Evolutionary conservation across 352 stramenopile genomes (phyloP), one percentile per base, ranked within the genome.

Genomic region (Globisporangium irregulare): DNA sequence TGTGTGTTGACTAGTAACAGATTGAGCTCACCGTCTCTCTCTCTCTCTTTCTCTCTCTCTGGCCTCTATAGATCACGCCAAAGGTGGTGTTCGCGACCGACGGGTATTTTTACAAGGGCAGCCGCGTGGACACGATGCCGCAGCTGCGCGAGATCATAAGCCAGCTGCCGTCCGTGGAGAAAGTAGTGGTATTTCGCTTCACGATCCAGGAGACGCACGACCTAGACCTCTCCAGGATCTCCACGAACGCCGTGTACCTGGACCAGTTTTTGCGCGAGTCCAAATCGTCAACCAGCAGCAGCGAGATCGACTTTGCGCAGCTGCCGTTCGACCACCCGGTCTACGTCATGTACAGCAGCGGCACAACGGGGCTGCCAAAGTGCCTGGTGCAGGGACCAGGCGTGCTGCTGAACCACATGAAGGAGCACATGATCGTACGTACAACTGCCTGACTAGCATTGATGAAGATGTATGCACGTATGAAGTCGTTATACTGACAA

Each of bases 291-390:
- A 62, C 56, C 18, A 64, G 50, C 18, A 59, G 67, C 8, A 73
- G 82, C 56, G 59, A 60, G 9, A 90, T 94, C 61, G 59, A 78
- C 24, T 95, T 93, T 64, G 81, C 75, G 41, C 84, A 92, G 62
- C 65, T 94, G 22, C 82, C 86, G 34, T 96, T 96, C 64, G 85
- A 94, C 71, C 89, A 96, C 71, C 89, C 89, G 3, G 84, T 94
- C 55, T 94, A 93, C 71, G 78, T 95, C 68, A 95, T 96, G 87
- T 96, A 94, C 74, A 93, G 82, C 69, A 92, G 81, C 57, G 89
- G 89, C 64, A 96, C 89, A 18, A 96, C 89, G 8, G 89, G 89
- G 2, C 72, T 96, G 50, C 89, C 89, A 60, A 96, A 96, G 73
- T 96, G 89, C 64, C 87, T 96, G 36, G 83, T 94, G 24, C 89